phyloP scores from a whole-genome alignment of 495 filamentous ascomycete species.

The Pyrenula aspistea region DNA sequence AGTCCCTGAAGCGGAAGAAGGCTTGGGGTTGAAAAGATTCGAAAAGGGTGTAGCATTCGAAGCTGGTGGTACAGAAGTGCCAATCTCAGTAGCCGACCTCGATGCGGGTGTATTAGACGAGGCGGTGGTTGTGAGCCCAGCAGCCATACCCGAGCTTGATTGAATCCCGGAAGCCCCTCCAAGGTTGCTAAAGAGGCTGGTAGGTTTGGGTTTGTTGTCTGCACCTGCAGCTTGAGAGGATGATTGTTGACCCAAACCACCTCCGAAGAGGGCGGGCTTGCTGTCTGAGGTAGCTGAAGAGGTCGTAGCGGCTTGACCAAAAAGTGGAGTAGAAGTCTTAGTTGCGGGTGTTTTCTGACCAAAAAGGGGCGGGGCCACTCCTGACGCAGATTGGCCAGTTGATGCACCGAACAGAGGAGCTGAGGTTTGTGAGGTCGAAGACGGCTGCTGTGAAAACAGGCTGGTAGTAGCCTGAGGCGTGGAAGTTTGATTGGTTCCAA shows the following conservation, averaged over 20 bases:
- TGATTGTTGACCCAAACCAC: background rate
- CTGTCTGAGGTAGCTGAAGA: background rate
- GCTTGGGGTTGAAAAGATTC: slow-evolving; percentile 25
- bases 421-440: background rate
- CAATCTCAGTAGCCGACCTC: background rate
- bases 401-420: background rate
- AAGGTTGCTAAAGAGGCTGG: slow-evolving; percentile 26
- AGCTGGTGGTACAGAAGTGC: slow-evolving; percentile 13
- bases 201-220: slow-evolving; percentile 13
- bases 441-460: background rate
- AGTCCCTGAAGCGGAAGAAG: slow-evolving; percentile 24
- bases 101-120: background rate
- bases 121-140: background rate
- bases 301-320: background rate
- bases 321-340: background rate
- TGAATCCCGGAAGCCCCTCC: slow-evolving; percentile 16
- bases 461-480: background rate
- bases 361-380: background rate
- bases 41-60: slow-evolving; percentile 21
- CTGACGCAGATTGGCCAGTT: background rate
- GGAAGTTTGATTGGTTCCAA: background rate
- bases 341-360: background rate
- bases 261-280: background rate
- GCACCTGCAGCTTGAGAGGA: slow-evolving; percentile 8
- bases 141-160: slow-evolving; percentile 19